Percentiles rank a stretch among this genome's conserved stretches.
phyloP scores from a whole-genome alignment of 2,329 filamentous ascomycete genomes.

The Arthrobotrys sinensis region DNA sequence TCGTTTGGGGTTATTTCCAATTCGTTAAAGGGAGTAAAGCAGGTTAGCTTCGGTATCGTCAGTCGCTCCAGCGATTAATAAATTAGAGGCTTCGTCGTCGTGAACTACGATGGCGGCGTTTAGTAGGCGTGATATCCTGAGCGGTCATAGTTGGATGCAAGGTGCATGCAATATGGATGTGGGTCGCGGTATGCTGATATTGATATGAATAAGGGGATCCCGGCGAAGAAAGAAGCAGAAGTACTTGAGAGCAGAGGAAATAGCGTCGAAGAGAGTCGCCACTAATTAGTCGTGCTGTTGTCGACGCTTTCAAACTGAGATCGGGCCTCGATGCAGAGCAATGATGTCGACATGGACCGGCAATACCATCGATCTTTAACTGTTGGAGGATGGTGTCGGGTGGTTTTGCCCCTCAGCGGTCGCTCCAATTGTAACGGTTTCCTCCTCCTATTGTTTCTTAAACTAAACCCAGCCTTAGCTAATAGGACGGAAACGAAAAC shows the following conservation, averaged over 20 bases:
- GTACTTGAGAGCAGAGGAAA: neutral
- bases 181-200: neutral
- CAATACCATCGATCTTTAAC: slow-evolving; percentile 14
- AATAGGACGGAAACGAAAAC: slow-evolving; percentile 21
- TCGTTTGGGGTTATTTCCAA: slow-evolving; percentile 18
- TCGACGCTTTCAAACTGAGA: slow-evolving; percentile 16
- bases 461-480: slow-evolving; percentile 8
- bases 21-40: slow-evolving; percentile 20
- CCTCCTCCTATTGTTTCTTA: neutral
- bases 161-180: neutral
- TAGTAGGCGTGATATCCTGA: slow-evolving; percentile 15
- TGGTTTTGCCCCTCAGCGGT: slow-evolving; percentile 41
- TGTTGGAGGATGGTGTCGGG: slow-evolving; percentile 10
- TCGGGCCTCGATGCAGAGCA: slow-evolving; percentile 4
- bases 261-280: neutral
- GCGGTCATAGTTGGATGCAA: slow-evolving; percentile 28
- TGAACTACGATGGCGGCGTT: slow-evolving; percentile 27
- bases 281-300: neutral
- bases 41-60: slow-evolving; percentile 20
- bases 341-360: slow-evolving; percentile 24
- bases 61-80: slow-evolving; percentile 23
- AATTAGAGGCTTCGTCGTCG: slow-evolving; percentile 15
- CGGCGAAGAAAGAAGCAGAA: neutral
- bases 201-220: neutral
- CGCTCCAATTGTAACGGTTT: slow-evolving; percentile 4